Conservation (phyloP, 768 basidiomycete species). For the Hebeloma cylindrosporum region DNA sequence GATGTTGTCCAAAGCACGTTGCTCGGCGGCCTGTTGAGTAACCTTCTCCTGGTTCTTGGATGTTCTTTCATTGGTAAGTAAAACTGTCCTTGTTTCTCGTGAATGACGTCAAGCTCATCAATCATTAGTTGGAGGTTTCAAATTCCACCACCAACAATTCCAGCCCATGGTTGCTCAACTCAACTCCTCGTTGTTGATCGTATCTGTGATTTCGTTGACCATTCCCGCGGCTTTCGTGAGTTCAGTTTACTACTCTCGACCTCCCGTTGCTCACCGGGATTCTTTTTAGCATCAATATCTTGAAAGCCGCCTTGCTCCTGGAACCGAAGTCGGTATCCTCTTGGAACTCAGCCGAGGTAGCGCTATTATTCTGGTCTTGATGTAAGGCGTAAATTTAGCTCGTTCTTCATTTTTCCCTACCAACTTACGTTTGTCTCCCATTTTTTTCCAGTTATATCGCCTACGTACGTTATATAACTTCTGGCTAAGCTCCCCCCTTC, state of each 20-base stretch:
- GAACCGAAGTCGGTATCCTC: constrained; percentile 40
- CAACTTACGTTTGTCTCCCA: background rate
- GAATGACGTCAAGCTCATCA: background rate
- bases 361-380: constrained; percentile 45
- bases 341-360: constrained; percentile 49
- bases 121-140: constrained; percentile 42
- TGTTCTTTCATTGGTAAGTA: constrained; percentile 76
- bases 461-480: constrained; percentile 17
- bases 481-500: background rate
- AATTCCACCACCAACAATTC: constrained; percentile 52
- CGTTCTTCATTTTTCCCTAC: background rate
- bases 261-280: constrained; percentile 15
- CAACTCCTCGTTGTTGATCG: constrained; percentile 65
- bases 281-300: constrained; percentile 33
- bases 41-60: constrained; percentile 87
- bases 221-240: constrained; percentile 62
- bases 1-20: constrained; percentile 53
- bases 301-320: constrained; percentile 32
- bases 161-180: constrained; percentile 59
- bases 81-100: constrained; percentile 29
- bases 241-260: constrained; percentile 8
- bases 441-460: constrained; percentile 15
- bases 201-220: constrained; percentile 68
- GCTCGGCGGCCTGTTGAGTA: constrained; percentile 50
- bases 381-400: constrained; percentile 26